Conservation (phyloP, 768 basidiomycete species). For the Rhizopogon sp. region DNA sequence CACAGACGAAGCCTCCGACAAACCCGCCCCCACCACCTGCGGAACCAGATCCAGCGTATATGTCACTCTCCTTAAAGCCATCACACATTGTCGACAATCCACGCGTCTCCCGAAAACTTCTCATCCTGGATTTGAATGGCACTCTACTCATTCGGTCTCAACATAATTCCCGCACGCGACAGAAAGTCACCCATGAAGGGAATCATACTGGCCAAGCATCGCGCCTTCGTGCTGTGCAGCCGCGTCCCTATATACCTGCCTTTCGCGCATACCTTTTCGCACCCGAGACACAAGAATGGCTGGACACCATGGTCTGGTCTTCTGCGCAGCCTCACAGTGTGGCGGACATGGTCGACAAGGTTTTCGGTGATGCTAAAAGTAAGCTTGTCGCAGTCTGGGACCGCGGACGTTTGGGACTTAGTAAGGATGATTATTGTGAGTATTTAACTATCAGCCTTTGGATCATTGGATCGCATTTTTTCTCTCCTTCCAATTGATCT, state of each 20-base stretch:
- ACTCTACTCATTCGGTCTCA: constrained; percentile 61
- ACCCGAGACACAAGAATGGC: constrained; percentile 52
- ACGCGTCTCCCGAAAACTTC: constrained; percentile 46
- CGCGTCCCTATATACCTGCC: constrained; percentile 60
- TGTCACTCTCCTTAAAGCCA: constrained; percentile 24
- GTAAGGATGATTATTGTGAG: constrained; percentile 59
- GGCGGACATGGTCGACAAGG: constrained; percentile 61
- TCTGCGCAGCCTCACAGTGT: constrained; percentile 82
- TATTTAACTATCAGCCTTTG: constrained; percentile 18
- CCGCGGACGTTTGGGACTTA: constrained; percentile 71
- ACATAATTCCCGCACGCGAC: constrained; percentile 22
- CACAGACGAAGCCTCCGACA: constrained; percentile 2
- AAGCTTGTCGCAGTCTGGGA: constrained; percentile 69
- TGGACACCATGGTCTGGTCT: constrained; percentile 88
- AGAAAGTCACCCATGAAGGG: constrained; percentile 1
- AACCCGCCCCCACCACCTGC: constrained; percentile 2
- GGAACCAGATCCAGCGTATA: constrained; percentile 31
- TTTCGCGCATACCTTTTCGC: constrained; percentile 65
- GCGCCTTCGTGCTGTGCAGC: constrained; percentile 40
- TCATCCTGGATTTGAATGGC: constrained; percentile 75
- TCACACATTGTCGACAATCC: constrained; percentile 25
- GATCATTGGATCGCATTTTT: neutral
- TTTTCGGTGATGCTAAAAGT: constrained; percentile 42
- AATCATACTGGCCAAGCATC: neutral
- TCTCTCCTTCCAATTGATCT: neutral